Percentiles rank a stretch among this genome's conserved stretches.
Conservation (phyloP, 139 green algal genomes). For the Dunaliella sp. region DNA sequence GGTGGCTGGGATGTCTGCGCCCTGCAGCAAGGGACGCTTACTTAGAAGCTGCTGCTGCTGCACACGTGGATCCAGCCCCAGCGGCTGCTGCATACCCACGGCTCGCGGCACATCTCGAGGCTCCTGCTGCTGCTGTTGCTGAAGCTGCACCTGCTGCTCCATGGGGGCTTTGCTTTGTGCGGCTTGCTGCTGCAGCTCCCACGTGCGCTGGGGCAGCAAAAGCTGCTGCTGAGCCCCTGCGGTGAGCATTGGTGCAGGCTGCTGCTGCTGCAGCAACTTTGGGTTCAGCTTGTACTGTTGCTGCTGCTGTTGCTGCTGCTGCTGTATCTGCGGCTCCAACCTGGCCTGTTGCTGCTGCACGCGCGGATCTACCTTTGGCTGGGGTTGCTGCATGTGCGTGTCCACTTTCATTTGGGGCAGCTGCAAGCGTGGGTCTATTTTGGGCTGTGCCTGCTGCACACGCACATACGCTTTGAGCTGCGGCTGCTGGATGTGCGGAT, state of each 20-base stretch:
- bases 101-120: not conserved
- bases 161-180: not conserved
- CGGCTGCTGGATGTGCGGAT: too few relatives aligned
- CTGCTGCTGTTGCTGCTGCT: not conserved
- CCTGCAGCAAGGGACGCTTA: too few relatives aligned
- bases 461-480: too few relatives aligned
- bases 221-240: not conserved
- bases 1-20: not conserved
- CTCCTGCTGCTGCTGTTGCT: not conserved
- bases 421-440: too few relatives aligned
- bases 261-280: not conserved
- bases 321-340: not conserved
- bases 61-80: not conserved
- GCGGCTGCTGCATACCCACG: not conserved
- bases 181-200: not conserved
- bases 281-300: not conserved
- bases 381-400: too few relatives aligned
- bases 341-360: too few relatives aligned
- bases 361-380: too few relatives aligned
- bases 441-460: too few relatives aligned
- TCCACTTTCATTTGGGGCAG: too few relatives aligned
- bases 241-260: not conserved
- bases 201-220: too few relatives aligned
- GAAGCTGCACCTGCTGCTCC: not conserved
- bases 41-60: not conserved